Evolutionary conservation across 805 yeast genomes (phyloP).

Genomic region (Pichia nakasei): DNA sequence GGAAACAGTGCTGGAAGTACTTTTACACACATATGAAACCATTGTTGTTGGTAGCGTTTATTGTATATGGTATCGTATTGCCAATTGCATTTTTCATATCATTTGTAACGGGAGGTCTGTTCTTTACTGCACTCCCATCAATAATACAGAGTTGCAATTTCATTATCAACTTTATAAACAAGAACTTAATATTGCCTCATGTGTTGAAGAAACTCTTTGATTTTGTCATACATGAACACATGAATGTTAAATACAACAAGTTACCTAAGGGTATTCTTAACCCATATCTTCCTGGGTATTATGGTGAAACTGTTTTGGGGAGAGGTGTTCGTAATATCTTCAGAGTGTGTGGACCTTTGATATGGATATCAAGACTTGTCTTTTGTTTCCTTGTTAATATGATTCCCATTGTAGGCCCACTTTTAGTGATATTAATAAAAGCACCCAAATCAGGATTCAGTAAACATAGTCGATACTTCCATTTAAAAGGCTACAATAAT

Average conservation of each 20-base stretch:
- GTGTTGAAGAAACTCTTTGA: conserved; percentile 27
- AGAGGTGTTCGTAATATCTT: conserved; percentile 10
- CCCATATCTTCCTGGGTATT: conserved; percentile 17
- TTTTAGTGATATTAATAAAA: conserved; percentile 37
- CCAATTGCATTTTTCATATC: conserved; percentile 12
- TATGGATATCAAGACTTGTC: conserved; percentile 31
- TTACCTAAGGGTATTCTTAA: conserved; percentile 20
- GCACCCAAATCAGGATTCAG: conserved; percentile 47
- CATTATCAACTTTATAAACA: conserved; percentile 23
- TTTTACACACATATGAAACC: conserved; percentile 19
- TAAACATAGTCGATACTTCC: conserved; percentile 48
- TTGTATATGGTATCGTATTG: conserved; percentile 15
- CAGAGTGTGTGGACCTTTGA: conserved; percentile 28
- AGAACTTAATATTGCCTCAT: conserved; percentile 23
- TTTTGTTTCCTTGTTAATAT: conserved; percentile 32
- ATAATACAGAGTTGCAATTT: conserved; percentile 25
- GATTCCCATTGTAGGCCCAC: conserved; percentile 56
- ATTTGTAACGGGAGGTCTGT: conserved; percentile 19
- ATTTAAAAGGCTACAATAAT: conserved; percentile 41
- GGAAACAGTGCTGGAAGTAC: conserved; percentile 19
- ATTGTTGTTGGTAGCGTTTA: conserved; percentile 13
- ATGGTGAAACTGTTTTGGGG: conserved; percentile 23
- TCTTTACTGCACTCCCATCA: conserved; percentile 17
- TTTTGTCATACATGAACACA: conserved; percentile 18
- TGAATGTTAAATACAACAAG: conserved; percentile 15